phyloP scores from a whole-genome alignment of 2,329 filamentous ascomycete species.

The Massarina eburnea region DNA sequence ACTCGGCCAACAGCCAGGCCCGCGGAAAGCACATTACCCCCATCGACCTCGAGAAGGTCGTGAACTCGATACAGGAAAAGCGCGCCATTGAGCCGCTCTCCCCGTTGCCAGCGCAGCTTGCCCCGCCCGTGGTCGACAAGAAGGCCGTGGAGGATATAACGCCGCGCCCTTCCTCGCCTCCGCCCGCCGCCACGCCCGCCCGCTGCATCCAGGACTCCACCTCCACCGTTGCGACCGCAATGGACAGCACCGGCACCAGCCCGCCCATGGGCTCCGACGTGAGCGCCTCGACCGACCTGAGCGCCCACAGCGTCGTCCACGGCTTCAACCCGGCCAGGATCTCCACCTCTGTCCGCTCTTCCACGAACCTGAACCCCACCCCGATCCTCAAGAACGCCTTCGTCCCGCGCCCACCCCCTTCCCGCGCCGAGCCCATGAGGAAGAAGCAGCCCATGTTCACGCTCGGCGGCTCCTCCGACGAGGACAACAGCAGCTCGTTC shows the following conservation, averaged over 20 bases:
- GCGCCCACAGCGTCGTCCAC: slow-evolving; percentile 72
- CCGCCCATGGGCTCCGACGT: slow-evolving; percentile 57
- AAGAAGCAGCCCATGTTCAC: slow-evolving; percentile 71
- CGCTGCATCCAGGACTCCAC: slow-evolving; percentile 58
- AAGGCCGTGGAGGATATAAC: slow-evolving; percentile 41
- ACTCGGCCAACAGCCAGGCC: slow-evolving; percentile 70
- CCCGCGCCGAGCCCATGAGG: slow-evolving; percentile 51
- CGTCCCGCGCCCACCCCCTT: slow-evolving; percentile 26
- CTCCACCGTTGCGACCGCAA: slow-evolving; percentile 55
- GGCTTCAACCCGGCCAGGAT: slow-evolving; percentile 81
- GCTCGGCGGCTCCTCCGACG: slow-evolving; percentile 79
- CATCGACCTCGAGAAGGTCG: slow-evolving; percentile 89
- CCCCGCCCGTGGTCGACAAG: slow-evolving; percentile 14
- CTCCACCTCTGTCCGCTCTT: slow-evolving; percentile 67
- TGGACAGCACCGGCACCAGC: slow-evolving; percentile 45
- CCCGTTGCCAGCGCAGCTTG: slow-evolving; percentile 47
- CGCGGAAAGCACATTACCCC: slow-evolving; percentile 89
- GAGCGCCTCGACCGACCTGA: slow-evolving; percentile 64
- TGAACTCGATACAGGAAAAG: slow-evolving; percentile 86
- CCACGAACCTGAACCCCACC: slow-evolving; percentile 59
- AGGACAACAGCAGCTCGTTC: slow-evolving; percentile 79
- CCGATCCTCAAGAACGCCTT: slow-evolving; percentile 60
- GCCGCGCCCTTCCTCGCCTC: slow-evolving; percentile 47
- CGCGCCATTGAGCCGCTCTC: slow-evolving; percentile 64
- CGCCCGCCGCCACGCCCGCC: slow-evolving; percentile 32